Base-by-base conservation (phyloP, 345 rosid genomes). In the Iberis pinnata region DNA sequence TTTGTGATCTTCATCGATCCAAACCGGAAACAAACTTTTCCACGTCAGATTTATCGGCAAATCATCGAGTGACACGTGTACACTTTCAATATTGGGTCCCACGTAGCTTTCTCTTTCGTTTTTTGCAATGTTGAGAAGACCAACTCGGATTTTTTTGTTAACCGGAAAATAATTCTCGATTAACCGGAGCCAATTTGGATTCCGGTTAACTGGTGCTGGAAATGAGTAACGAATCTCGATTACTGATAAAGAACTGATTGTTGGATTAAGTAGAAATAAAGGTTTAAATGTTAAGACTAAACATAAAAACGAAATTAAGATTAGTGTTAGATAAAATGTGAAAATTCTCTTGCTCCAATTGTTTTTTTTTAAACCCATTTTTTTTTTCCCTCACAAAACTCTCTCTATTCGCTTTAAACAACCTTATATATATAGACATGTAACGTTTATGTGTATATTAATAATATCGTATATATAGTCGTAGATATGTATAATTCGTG, bases 11-110 rank as follows among this genome's bases (percentile, higher is more conserved):
- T 90, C 96, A 20, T 87, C 82, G 10, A 87, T 78, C 98, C 98
- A 84, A n/a, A 63, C 75, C 0, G 96, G 98, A 38, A 84, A 90
- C 2, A 84, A 52, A 15, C 76, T 75, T 20, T 67, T 13, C 98
- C 95, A 87, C 32, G 61, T 74, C 41, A 56, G 51, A 44, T 60
- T 67, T 3, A 53, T 53, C 0, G 73, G 43, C 1, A 84, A 73
- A n/a, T 26, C 76, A 9, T 67, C 60, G 12, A 87, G 80, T 6
- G 46, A 36, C 7, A 89, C 82, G 6, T 27, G 60, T 4, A 83
- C 64, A 7, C 58, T 55, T 56, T 68, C 77, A 0, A 33, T 41
- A 9, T 69, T 54, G 14, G 37, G 31, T 15, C 58, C 62, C 52
- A 56, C 56, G 15, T 31, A 51, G 25, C 43, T 29, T 5, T 27